Evolutionary conservation across 148 eudicot genomes (phyloP), one percentile per base, ranked within the genome.

Genomic region (Silene latifolia): DNA sequence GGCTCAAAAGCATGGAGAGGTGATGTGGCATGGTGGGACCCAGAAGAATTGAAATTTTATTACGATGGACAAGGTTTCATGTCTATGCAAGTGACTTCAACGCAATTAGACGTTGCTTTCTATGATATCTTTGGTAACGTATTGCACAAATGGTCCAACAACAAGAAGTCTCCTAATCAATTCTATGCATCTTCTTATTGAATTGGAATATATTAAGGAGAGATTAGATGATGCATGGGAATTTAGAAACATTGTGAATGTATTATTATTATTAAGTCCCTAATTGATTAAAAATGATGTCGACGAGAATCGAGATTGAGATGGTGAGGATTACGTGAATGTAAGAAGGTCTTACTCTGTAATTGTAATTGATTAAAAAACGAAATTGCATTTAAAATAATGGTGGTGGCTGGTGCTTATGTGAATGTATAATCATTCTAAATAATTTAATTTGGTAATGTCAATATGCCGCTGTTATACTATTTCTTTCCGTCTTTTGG

Each of bases 1-100:
- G 98, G 98, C 17, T 94, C 98, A 14, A 90, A 94, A 70, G 91
- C 98, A 15, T 94, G 98, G 98, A 86, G 85, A 60, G 97, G 95
- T 1, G 88, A 85, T 24, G 25, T 80, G 10, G 82, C 73, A 10
- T 14, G 25, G 44, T 74, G 81, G 83, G 80, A 87, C 24, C 80
- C 81, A 3, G 60, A 71, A 4, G 89, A 82, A 53, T 23, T 90
- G 78, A 88, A 88, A 77, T 81, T 94, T 39, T 90, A 85, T 71
- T 83, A 94, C 51, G 97, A 94, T 64, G 97, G 98, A 0, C 98
- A 94, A 88, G 97, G 98, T 32, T 94, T 90, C 25, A 91, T 89
- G 92, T 84, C 96, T 8, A 59, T 91, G 69, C 79, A 86, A 69
- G 66, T 94, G 29, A 83, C 83, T 19, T 51, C 64, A 69, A 21